Evolutionary conservation across 495 filamentous ascomycete species (phyloP), one percentile per base, ranked within the genome.

Genomic region (Chaetomium cochliodes): DNA sequence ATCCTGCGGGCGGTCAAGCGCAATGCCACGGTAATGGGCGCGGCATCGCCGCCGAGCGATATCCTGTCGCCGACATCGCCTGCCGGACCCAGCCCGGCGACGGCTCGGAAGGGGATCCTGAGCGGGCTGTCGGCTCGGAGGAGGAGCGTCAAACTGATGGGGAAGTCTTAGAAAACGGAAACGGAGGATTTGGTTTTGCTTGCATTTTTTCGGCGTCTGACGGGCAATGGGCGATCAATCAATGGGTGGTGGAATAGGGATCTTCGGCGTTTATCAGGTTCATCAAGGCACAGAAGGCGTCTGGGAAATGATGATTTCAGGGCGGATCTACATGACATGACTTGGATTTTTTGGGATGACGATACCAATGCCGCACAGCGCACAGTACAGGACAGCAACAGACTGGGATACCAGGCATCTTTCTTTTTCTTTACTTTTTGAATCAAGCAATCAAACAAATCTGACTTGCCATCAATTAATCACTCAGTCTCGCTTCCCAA

Each of bases 91-190:
- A 22, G 41, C 20, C 52, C 53, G 30, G 53, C 52, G 28, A n/a
- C 47, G 39, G 33, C 39, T 2, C 12, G 30, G 23, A 70, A 70
- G 67, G 75, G 79, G 13, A 67, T 81, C 51, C 64, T 81, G 30
- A 78, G 78, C 62, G 74, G 77, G 5, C 65, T 81, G 23, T 70
- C 73, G 12, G 77, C 75, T 44, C 70, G 77, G 64, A 73, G 78
- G 63, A 72, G 73, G 66, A 80, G 73, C 60, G 69, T 80, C 60
- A 78, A 73, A 66, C 41, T 75, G 42, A 70, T 64, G 12, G 73
- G 68, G 25, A 74, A 69, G 58, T 15, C 22, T 3, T 53, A n/a
- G 23, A 62, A n/a, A 49, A 23, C 53, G 18, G 20, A 26, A 52
- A 41, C 18, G 60, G 46, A 23, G 28, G 58, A 50, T 60, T 3